phyloP scores from a whole-genome alignment of 305 asterid species.

The Rubia tinctorum region DNA sequence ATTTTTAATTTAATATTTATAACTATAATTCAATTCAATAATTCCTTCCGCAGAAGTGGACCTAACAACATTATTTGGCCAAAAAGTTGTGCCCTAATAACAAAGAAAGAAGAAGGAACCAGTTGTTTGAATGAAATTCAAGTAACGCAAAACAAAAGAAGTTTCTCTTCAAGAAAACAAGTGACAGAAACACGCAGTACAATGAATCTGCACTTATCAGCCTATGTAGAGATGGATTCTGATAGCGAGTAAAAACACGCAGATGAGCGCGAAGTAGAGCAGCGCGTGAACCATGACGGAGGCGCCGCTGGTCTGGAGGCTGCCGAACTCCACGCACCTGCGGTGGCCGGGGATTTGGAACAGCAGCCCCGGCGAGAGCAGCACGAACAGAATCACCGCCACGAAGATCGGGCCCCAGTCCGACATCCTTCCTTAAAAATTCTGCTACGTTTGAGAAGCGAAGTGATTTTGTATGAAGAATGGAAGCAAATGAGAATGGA shows the following conservation, averaged over 20 bases:
- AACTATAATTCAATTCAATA: too few species aligned
- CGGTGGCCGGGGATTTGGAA: conserved; percentile 47
- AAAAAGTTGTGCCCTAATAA: too few species aligned
- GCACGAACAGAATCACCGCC: conserved; percentile 39
- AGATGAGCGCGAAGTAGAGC: conserved; percentile 42
- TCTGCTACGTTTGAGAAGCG: neutral
- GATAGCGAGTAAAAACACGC: conserved; percentile 39
- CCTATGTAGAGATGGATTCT: conserved; percentile 35
- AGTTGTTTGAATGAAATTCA: too few species aligned
- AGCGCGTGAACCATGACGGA: conserved; percentile 43
- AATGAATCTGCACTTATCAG: neutral
- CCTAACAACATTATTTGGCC: too few species aligned
- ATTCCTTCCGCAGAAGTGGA: too few species aligned
- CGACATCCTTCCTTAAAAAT: conserved; percentile 17
- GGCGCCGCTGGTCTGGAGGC: conserved; percentile 43
- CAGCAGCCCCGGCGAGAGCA: conserved; percentile 46
- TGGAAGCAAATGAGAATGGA: conserved; percentile 12
- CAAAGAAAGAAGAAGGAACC: too few species aligned
- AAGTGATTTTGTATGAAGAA: neutral
- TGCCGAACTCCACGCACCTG: conserved; percentile 43
- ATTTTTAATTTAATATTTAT: too few species aligned
- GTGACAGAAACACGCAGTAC: too few species aligned
- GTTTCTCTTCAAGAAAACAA: too few species aligned
- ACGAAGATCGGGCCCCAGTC: conserved; percentile 49
- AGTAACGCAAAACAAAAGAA: too few species aligned